phyloP scores from a whole-genome alignment of 2,329 filamentous ascomycete species.

The Xylariaceae sp. region DNA sequence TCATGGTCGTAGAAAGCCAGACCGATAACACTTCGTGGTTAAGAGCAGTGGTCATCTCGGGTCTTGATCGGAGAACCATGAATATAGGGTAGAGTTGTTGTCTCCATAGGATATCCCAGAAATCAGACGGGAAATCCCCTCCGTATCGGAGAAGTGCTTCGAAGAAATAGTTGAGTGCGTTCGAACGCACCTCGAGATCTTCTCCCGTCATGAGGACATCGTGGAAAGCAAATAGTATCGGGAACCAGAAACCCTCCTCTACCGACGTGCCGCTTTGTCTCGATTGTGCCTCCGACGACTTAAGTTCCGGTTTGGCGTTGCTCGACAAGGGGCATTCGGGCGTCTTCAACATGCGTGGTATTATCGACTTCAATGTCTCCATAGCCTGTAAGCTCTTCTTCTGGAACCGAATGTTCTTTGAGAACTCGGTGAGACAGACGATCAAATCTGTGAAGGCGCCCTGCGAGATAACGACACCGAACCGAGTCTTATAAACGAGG shows the following conservation, averaged over 20 bases:
- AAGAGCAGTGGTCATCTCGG: constrained; percentile 90
- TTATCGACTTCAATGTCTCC: constrained; percentile 87
- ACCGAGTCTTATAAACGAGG: constrained; percentile 90
- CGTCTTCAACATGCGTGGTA: constrained; percentile 90
- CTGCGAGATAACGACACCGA: constrained; percentile 92
- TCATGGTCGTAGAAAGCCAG: constrained; percentile 99
- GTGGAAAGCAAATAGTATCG: constrained; percentile 95
- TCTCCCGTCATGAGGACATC: constrained; percentile 99
- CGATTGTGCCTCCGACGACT: constrained; percentile 41
- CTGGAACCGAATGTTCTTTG: constrained; percentile 97
- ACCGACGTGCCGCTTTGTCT: constrained; percentile 72
- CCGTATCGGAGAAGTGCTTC: constrained; percentile 87
- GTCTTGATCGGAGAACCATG: constrained; percentile 92
- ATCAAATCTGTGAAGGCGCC: constrained; percentile 95
- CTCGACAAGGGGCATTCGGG: constrained; percentile 85
- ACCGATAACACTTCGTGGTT: constrained; percentile 97
- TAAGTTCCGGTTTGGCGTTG: constrained; percentile 35
- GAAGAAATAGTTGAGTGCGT: constrained; percentile 93
- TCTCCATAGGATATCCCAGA: constrained; percentile 98
- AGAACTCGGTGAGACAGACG: constrained; percentile 95
- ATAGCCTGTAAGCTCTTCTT: constrained; percentile 97
- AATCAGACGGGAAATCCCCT: constrained; percentile 83
- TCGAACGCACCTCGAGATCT: constrained; percentile 88
- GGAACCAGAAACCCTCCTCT: constrained; percentile 98
- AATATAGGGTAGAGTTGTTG: constrained; percentile 98